A percentile compares a stretch with the other conserved stretches of the same genome.
Evolutionary conservation across 164 flowering plant genomes (phyloP).

Genomic region (Amborella trichopoda): DNA sequence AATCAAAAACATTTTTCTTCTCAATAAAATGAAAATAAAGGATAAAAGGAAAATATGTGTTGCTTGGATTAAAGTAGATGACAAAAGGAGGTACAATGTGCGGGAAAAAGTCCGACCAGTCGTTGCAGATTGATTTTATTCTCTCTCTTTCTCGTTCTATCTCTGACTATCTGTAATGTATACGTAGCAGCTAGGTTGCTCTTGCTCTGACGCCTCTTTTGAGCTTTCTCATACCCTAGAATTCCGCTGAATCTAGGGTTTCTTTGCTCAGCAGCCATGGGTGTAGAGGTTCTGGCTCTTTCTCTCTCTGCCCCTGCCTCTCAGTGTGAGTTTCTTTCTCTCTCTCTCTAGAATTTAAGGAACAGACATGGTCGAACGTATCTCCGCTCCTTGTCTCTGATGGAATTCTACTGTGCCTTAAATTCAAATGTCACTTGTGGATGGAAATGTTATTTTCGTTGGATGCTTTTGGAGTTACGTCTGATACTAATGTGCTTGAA

Average conservation of each 20-base stretch:
- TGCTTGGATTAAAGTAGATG: no score
- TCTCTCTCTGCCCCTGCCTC: slow-evolving; percentile 12
- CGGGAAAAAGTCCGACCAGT: no score
- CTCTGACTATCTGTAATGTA: neutral
- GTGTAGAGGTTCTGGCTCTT: slow-evolving; percentile 12
- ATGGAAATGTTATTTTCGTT: neutral
- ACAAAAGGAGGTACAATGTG: no score
- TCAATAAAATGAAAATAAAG: no score
- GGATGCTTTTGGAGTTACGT: neutral
- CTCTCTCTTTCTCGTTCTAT: neutral
- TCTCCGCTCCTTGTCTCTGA: neutral
- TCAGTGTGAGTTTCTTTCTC: slow-evolving; percentile 6
- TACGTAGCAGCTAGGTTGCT: neutral
- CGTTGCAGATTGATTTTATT: no score
- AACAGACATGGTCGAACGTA: no score
- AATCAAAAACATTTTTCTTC: no score
- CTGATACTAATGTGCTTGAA: neutral
- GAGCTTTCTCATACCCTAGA: no score
- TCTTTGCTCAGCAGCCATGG: slow-evolving; percentile 9
- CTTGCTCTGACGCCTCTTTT: neutral
- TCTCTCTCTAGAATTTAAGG: neutral
- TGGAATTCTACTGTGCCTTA: neutral
- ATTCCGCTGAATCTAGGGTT: no score
- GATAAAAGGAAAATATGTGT: no score
- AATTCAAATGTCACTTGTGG: neutral